Conservation (phyloP, 371 early-diverging fungal genomes). For the Mortierella sp. region DNA sequence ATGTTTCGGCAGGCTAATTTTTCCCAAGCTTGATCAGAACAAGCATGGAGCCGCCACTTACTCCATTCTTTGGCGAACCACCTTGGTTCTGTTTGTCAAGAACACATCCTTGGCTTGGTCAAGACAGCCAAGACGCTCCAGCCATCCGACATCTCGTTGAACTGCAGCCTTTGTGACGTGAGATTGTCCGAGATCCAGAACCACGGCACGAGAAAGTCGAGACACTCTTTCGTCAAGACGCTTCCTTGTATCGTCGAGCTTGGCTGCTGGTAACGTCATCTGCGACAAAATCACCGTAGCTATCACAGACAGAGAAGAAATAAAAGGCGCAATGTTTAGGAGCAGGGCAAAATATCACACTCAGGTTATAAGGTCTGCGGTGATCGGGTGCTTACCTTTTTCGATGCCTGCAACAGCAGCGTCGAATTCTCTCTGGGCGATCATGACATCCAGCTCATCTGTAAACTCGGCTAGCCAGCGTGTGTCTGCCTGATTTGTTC, state of each 20-base stretch:
- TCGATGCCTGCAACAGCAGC: slow-evolving; percentile 81
- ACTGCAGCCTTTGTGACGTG: slow-evolving; percentile 85
- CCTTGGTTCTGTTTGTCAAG: slow-evolving; percentile 77
- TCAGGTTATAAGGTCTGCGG: too few relatives aligned
- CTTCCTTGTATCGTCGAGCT: slow-evolving; percentile 64
- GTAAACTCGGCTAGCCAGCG: slow-evolving; percentile 83
- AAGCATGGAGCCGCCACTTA: slow-evolving; percentile 20
- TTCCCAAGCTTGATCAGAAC: too few relatives aligned
- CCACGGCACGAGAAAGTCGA: slow-evolving; percentile 73
- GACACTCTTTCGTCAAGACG: slow-evolving; percentile 76
- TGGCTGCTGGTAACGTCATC: slow-evolving; percentile 59
- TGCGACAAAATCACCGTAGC: slow-evolving; percentile 48
- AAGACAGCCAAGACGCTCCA: slow-evolving; percentile 83
- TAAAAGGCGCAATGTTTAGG: background rate
- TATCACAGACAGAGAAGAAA: slow-evolving; percentile 18
- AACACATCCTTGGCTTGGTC: slow-evolving; percentile 79
- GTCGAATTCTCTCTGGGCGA: slow-evolving; percentile 91
- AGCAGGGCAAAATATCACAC: background rate
- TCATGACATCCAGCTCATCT: slow-evolving; percentile 89
- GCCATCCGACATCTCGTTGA: slow-evolving; percentile 83
- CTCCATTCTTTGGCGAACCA: slow-evolving; percentile 84
- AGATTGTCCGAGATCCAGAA: slow-evolving; percentile 84
- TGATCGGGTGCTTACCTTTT: slow-evolving; percentile 68
- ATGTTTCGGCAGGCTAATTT: background rate
- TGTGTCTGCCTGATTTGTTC: slow-evolving; percentile 57